Evolutionary conservation across 805 yeast genomes (phyloP), one percentile per base, ranked within the genome.

Genomic region (Torulaspora quercuum): DNA sequence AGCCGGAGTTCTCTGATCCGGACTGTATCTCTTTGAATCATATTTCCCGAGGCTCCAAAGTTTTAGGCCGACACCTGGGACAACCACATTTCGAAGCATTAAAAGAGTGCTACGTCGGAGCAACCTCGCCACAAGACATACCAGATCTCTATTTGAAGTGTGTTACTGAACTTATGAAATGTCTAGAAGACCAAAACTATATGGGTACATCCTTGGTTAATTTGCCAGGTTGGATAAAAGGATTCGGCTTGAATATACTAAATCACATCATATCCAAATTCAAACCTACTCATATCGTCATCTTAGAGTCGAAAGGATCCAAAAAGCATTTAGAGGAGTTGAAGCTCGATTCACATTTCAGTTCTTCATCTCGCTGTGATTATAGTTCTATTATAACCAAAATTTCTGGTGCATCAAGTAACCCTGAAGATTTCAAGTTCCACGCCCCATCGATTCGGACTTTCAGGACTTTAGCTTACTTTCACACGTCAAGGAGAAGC

Each of bases 221-320:
- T 50, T 75, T 89, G 1, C 90, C 96, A 0, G 95, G 95, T 0
- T 88, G 95, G 95, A 74, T 87, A 19, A 84, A 83, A 58, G 97
- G 96, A 0, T 78, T 76, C 44, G 97, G 97, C 0, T 67, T 80
- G 10, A 80, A 77, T 31, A 61, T 88, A 6, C 65, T 84, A n/a
- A 65, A 60, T 10, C 63, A 68, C 17, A 60, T 82, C 2, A 64
- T 78, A 2, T 42, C 49, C 0, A 41, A 57, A 7, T 57, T 74
- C 1, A 59, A 66, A 16, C 85, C 94, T 0, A 72, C 80, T 0
- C 69, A 74, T 42, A 54, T 84, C 15, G 57, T 83, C 0, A 71
- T 78, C 37, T 52, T 88, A 38, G 74, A 77, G 20, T 56, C 69
- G 39, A 39, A 31, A 13, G 28, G 44, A 31, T 35, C 49, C 29